These are phyloP conservation scores for Schwanniomyces etchellsii DNA, from an alignment of 1,139 yeast species.

Conservation along the genomic window DNA sequence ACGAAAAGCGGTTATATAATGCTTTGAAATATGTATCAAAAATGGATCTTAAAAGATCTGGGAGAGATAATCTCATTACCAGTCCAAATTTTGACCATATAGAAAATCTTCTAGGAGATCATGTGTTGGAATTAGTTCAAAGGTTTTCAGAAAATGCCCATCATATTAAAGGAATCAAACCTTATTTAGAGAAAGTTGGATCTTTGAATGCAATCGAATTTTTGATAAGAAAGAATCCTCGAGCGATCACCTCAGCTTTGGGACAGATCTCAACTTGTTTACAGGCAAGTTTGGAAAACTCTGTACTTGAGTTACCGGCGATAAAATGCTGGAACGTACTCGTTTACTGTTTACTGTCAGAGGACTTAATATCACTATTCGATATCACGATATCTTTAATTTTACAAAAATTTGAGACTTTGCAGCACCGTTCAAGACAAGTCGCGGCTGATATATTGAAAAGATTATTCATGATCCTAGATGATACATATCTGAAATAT, in stretches of 20 bases:
- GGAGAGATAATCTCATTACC: conserved; percentile 6
- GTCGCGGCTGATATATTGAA: conserved; percentile 43
- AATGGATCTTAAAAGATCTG: conserved; percentile 16
- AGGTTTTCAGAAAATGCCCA: conserved; percentile 75
- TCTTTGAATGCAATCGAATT: conserved; percentile 73
- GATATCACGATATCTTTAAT: conserved; percentile 42
- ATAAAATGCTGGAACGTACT: conserved; percentile 64
- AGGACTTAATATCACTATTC: conserved; percentile 44
- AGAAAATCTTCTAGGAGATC: conserved; percentile 39
- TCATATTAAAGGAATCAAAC: conserved; percentile 64
- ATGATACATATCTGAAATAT: conserved; percentile 31
- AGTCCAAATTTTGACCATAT: conserved; percentile 14
- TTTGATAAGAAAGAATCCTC: conserved; percentile 55
- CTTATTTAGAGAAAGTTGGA: conserved; percentile 65
- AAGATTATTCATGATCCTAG: conserved; percentile 30
- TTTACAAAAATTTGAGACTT: conserved; percentile 58
- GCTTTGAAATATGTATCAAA: conserved; percentile 39
- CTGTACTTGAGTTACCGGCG: conserved; percentile 56
- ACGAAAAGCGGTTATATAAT: conserved; percentile 26
- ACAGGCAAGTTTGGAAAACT: conserved; percentile 69
- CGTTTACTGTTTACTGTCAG: conserved; percentile 43
- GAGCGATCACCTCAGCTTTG: conserved; percentile 65
- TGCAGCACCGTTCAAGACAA: conserved; percentile 41
- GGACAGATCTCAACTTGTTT: conserved; percentile 88
- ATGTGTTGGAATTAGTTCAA: conserved; percentile 72